These are phyloP conservation scores for Hypoxylon sp. DNA, from an alignment of 2,329 filamentous ascomycete species.

Conservation along the genomic window DNA sequence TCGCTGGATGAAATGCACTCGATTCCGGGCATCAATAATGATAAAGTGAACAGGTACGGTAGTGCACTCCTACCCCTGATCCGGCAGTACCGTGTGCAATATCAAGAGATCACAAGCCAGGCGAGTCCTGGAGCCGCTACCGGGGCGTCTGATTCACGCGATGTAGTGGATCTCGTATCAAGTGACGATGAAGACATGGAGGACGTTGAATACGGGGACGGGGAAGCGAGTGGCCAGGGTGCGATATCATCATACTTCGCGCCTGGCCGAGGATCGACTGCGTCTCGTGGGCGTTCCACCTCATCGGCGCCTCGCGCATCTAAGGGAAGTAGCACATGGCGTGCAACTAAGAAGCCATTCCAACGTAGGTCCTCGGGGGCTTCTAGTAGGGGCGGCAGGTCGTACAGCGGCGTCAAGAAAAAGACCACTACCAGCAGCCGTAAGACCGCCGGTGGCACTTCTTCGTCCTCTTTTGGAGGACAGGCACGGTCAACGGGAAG, in stretches of 20 bases:
- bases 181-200: constrained; percentile 54
- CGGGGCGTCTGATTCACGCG: constrained; percentile 50
- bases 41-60: constrained; percentile 75
- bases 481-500: constrained; percentile 9
- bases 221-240: constrained; percentile 47
- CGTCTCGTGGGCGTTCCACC: constrained; percentile 45
- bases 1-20: constrained; percentile 72
- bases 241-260: constrained; percentile 66
- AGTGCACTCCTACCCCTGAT: constrained; percentile 73
- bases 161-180: constrained; percentile 69
- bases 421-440: constrained; percentile 32
- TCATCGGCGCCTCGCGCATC: constrained; percentile 43
- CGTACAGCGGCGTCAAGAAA: constrained; percentile 45
- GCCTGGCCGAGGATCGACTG: constrained; percentile 34
- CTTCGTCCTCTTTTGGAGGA: constrained; percentile 23
- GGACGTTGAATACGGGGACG: constrained; percentile 41
- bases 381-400: constrained; percentile 35
- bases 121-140: constrained; percentile 29
- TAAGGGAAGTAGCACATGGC: constrained; percentile 40
- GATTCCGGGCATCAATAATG: constrained; percentile 74
- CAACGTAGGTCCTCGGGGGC: constrained; percentile 39
- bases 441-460: constrained; percentile 27
- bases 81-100: constrained; percentile 61
- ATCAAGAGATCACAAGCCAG: constrained; percentile 65
- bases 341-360: constrained; percentile 47